Conservation (phyloP, 179 eudicot species). For the Carnegiea gigantea region DNA sequence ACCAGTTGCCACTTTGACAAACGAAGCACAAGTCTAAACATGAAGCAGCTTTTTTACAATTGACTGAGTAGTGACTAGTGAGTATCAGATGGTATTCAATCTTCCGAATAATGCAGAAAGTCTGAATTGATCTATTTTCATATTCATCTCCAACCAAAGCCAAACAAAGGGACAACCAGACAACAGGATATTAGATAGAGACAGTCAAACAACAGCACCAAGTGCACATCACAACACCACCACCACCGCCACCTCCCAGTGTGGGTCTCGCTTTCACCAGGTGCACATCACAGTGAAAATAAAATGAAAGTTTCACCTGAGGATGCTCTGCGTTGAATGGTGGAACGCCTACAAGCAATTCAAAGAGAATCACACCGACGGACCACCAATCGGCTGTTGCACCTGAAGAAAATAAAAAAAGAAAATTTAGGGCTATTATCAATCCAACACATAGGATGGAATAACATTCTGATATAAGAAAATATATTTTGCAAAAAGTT, state of each 20-base stretch:
- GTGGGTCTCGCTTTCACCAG: background rate
- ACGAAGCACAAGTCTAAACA: too few species aligned
- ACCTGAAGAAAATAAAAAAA: conserved; percentile 41
- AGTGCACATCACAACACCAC: background rate
- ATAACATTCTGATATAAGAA: background rate
- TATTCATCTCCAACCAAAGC: background rate
- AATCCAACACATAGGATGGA: background rate
- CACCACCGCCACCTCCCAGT: too few species aligned
- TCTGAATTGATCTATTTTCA: background rate
- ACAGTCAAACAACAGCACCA: background rate
- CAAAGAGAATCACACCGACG: conserved; percentile 95
- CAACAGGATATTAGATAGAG: background rate
- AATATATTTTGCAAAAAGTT: background rate
- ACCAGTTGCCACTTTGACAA: too few species aligned
- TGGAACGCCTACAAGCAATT: conserved; percentile 92
- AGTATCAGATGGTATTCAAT: background rate
- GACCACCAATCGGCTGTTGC: conserved; percentile 99
- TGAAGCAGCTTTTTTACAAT: too few species aligned
- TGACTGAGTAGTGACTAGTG: too few species aligned
- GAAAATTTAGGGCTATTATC: conserved; percentile 9
- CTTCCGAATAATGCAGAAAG: background rate
- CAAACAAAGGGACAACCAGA: background rate
- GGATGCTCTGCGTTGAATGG: conserved; percentile 96
- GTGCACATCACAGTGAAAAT: background rate
- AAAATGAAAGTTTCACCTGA: conserved; percentile 40